These are phyloP conservation scores for Geosmithia morbida DNA, from an alignment of 2,329 filamentous ascomycete species.

Conservation along the genomic window DNA sequence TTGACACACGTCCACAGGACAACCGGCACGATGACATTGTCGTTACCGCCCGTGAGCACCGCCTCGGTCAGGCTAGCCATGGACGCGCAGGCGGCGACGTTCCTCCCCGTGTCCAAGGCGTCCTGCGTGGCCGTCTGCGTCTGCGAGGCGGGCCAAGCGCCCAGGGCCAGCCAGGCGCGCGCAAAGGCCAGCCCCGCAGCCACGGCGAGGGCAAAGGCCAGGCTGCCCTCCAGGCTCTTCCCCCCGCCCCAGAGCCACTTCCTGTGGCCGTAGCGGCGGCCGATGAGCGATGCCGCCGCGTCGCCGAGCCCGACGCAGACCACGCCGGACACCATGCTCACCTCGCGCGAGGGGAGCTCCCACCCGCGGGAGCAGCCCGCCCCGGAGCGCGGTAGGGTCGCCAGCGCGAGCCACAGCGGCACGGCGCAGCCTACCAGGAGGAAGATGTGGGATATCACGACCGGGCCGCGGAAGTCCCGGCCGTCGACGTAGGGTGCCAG, in stretches of 20 bases:
- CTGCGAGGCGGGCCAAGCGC: slow-evolving; percentile 46
- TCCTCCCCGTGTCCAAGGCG: slow-evolving; percentile 32
- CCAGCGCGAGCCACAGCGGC: slow-evolving; percentile 79
- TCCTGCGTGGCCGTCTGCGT: slow-evolving; percentile 26
- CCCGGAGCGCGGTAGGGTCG: slow-evolving; percentile 46
- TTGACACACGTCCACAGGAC: slow-evolving; percentile 87
- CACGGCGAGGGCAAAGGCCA: slow-evolving; percentile 73
- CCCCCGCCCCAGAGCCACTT: slow-evolving; percentile 98
- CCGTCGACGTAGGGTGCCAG: slow-evolving; percentile 91
- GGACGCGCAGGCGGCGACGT: slow-evolving; percentile 57
- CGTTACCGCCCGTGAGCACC: slow-evolving; percentile 89
- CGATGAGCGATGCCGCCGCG: slow-evolving; percentile 81
- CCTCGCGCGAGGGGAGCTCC: slow-evolving; percentile 60
- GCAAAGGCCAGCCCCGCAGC: slow-evolving; percentile 57
- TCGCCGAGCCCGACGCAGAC: slow-evolving; percentile 93
- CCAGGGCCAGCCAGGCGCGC: slow-evolving; percentile 60
- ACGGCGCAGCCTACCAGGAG: slow-evolving; percentile 89
- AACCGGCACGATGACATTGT: slow-evolving; percentile 94
- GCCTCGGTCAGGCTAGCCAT: slow-evolving; percentile 88
- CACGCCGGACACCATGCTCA: slow-evolving; percentile 84
- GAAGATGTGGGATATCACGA: slow-evolving; percentile 94
- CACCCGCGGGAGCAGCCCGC: slow-evolving; percentile 49
- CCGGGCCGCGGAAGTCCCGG: slow-evolving; percentile 78
- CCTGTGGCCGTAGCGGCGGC: slow-evolving; percentile 66
- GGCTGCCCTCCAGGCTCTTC: slow-evolving; percentile 80